phyloP scores from a whole-genome alignment of 75 land plant genomes.

The Azolla pinnata region DNA sequence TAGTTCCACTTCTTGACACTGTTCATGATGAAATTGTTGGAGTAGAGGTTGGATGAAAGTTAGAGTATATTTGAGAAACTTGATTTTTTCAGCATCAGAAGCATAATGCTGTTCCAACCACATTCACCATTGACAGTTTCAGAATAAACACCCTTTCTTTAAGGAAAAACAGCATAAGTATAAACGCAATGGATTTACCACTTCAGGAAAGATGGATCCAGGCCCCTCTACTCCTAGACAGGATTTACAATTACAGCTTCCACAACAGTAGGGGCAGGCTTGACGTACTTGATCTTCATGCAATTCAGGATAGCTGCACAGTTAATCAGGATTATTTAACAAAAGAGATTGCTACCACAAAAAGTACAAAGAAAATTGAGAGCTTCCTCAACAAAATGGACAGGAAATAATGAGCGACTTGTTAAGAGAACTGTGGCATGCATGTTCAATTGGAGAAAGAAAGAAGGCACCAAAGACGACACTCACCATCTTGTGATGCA shows the following conservation, averaged over 20 bases:
- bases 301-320: conserved; percentile 43
- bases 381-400: not conserved
- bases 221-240: conserved; percentile 30
- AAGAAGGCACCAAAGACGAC: not conserved
- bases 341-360: not conserved
- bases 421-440: too few species aligned
- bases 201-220: not conserved
- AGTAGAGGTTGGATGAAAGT: conserved; percentile 20
- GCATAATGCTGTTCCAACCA: conserved; percentile 12
- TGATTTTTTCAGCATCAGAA: conserved; percentile 7
- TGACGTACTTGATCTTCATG: conserved; percentile 42
- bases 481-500: conserved; percentile 1
- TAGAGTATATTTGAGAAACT: conserved; percentile 17
- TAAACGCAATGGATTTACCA: not conserved
- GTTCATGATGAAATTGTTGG: conserved; percentile 19
- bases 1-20: conserved; percentile 22
- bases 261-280: conserved; percentile 65
- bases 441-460: too few species aligned
- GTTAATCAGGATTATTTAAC: not conserved
- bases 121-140: not conserved
- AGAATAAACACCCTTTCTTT: not conserved
- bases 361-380: not conserved
- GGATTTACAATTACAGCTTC: conserved; percentile 59
- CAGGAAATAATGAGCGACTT: too few species aligned
- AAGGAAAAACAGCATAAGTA: not conserved